Percentiles rank a stretch among this genome's conserved stretches.
Conservation (phyloP, 805 yeast genomes). For the Saturnispora galanensis region DNA sequence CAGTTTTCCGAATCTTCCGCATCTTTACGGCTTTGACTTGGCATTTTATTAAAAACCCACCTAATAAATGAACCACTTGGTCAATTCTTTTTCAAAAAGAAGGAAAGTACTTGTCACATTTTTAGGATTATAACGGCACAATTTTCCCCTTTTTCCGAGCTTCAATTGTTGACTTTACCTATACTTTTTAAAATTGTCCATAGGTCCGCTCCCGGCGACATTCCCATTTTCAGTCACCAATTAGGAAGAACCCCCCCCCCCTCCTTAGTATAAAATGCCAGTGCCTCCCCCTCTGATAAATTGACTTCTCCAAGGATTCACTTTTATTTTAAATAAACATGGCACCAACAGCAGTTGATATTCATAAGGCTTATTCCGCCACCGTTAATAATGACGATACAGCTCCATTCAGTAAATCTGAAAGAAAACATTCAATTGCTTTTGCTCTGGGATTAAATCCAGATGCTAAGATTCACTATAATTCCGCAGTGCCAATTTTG, state of each 20-base stretch:
- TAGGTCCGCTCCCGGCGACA: not conserved
- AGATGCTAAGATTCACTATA: constrained; percentile 70
- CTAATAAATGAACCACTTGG: too few relatives aligned
- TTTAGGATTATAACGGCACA: not conserved
- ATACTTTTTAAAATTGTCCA: not conserved
- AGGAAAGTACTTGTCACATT: not conserved
- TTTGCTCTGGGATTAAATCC: constrained; percentile 39
- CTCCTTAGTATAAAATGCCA: too few relatives aligned
- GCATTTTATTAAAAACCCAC: too few relatives aligned
- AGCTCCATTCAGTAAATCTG: constrained; percentile 18
- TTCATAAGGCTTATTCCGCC: constrained; percentile 24
- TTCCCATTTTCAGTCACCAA: not conserved
- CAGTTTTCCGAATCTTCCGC: too few relatives aligned
- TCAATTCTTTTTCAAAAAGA: too few relatives aligned
- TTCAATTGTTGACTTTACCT: not conserved
- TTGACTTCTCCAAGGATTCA: too few relatives aligned
- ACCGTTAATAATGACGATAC: constrained; percentile 17
- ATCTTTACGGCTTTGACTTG: too few relatives aligned
- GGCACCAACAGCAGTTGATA: constrained; percentile 34
- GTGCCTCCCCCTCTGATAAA: too few relatives aligned
- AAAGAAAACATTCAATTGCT: constrained; percentile 24
- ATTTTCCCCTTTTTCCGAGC: not conserved
- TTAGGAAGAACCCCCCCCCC: too few relatives aligned
- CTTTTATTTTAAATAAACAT: constrained; percentile 14
- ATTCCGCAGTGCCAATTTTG: constrained; percentile 84